Evolutionary conservation across 768 basidiomycete genomes (phyloP).

Genomic region (Symmetrospora coprosmae): DNA sequence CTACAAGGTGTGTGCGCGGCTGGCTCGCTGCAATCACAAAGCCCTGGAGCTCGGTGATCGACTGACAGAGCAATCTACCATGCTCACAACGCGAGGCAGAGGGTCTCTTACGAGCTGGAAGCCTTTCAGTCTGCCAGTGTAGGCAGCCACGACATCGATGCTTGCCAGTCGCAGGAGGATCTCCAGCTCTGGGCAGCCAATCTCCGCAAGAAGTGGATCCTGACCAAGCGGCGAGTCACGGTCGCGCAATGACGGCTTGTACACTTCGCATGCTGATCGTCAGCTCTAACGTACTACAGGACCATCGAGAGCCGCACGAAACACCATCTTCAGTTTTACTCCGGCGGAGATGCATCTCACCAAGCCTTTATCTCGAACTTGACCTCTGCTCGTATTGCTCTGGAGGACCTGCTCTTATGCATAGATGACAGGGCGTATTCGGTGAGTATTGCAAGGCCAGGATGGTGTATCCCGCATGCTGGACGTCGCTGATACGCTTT

Average conservation of each 20-base stretch:
- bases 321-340: slow-evolving; percentile 5
- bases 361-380: slow-evolving; percentile 4
- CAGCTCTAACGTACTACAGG: too few relatives aligned
- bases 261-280: too few relatives aligned
- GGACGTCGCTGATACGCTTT: neutral
- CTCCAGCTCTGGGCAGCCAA: neutral
- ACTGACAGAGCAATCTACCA: too few relatives aligned
- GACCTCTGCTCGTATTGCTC: neutral
- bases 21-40: too few relatives aligned
- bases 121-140: neutral
- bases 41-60: too few relatives aligned
- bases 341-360: slow-evolving; percentile 11
- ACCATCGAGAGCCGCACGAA: slow-evolving; percentile 3
- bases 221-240: neutral
- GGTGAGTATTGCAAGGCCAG: neutral
- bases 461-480: too few relatives aligned
- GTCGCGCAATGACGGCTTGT: neutral
- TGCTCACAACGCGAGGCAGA: neutral
- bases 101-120: slow-evolving; percentile 17
- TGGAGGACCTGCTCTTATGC: neutral
- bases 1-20: slow-evolving; percentile 4
- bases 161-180: neutral
- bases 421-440: slow-evolving; percentile 11
- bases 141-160: neutral
- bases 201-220: slow-evolving; percentile 12